Percentiles rank a stretch among this genome's conserved stretches.
These are phyloP conservation scores for Pisolithus albus DNA, from an alignment of 768 basidiomycete genomes.

Conservation along the genomic window DNA sequence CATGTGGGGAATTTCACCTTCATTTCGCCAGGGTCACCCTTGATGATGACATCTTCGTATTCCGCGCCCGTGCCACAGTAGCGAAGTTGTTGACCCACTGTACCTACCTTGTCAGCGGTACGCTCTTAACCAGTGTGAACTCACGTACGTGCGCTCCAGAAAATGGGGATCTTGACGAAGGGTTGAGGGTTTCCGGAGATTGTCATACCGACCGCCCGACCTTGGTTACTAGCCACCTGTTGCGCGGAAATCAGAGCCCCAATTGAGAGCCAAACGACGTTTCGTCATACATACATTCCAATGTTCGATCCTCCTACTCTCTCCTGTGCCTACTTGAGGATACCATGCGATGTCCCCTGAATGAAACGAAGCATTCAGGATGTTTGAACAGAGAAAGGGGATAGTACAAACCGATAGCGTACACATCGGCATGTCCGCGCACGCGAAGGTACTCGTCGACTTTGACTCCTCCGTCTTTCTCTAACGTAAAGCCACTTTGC, in stretches of 20 bases:
- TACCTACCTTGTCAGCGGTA: not conserved
- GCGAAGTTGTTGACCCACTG: constrained; percentile 80
- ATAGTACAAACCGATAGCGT: constrained; percentile 51
- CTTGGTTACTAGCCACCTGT: constrained; percentile 80
- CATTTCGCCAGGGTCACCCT: constrained; percentile 67
- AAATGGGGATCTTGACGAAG: constrained; percentile 74
- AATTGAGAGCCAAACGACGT: not conserved
- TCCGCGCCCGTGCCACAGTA: constrained; percentile 71
- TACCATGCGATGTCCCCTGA: constrained; percentile 77
- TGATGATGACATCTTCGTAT: constrained; percentile 73
- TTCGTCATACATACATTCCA: constrained; percentile 74
- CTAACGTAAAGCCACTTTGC: constrained; percentile 59
- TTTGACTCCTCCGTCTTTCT: constrained; percentile 69
- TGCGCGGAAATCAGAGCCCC: not conserved
- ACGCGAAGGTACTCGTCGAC: constrained; percentile 74
- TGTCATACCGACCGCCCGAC: constrained; percentile 72
- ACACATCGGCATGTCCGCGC: constrained; percentile 45
- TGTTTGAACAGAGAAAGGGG: not conserved
- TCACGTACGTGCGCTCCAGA: constrained; percentile 83
- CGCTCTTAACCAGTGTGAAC: not conserved
- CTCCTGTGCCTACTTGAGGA: constrained; percentile 51
- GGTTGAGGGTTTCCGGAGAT: constrained; percentile 60
- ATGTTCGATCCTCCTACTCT: constrained; percentile 67
- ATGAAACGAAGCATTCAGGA: not conserved
- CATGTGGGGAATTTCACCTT: constrained; percentile 44